Percentiles rank a stretch among this genome's conserved stretches.
Conservation (phyloP, 2,329 filamentous ascomycete genomes). For the Fusarium verticillioides region DNA sequence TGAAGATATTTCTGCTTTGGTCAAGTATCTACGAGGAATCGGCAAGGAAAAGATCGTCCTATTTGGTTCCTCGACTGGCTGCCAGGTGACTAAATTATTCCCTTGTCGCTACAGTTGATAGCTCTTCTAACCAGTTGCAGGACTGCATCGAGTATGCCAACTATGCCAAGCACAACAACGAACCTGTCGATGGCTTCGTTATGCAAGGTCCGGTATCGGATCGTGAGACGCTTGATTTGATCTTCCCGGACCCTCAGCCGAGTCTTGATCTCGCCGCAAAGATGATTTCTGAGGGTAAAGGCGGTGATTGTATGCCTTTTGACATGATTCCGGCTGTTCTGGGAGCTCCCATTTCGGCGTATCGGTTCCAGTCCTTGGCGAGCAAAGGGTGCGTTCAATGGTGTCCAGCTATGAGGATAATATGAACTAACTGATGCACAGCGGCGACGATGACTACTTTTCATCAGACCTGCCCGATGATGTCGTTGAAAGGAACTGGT, state of each 20-base stretch:
- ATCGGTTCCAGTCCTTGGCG: slow-evolving; percentile 62
- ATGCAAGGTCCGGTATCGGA: slow-evolving; percentile 85
- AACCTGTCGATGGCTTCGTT: slow-evolving; percentile 78
- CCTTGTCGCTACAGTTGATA: not conserved
- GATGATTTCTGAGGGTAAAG: slow-evolving; percentile 66
- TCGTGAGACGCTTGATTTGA: slow-evolving; percentile 68
- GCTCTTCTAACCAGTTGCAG: slow-evolving; percentile 46
- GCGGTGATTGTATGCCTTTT: slow-evolving; percentile 65
- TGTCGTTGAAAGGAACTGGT: slow-evolving; percentile 72
- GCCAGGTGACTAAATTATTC: slow-evolving; percentile 54
- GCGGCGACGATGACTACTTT: slow-evolving; percentile 87
- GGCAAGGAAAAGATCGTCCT: slow-evolving; percentile 64
- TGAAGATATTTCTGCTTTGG: slow-evolving; percentile 63
- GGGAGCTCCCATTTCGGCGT: slow-evolving; percentile 61
- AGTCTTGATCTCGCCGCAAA: slow-evolving; percentile 61
- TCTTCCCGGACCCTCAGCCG: slow-evolving; percentile 59
- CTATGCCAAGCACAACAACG: slow-evolving; percentile 53
- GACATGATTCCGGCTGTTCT: slow-evolving; percentile 55
- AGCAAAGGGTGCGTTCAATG: slow-evolving; percentile 58
- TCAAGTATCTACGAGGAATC: slow-evolving; percentile 63
- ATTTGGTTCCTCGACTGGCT: slow-evolving; percentile 69
- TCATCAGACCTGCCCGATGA: slow-evolving; percentile 76
- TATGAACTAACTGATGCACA: slow-evolving; percentile 39
- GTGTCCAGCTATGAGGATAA: not conserved
- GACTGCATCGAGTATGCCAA: slow-evolving; percentile 67